A percentile compares a stretch with the other conserved stretches of the same genome.
phyloP scores from a whole-genome alignment of 1,284 basidiomycete genomes.

The Baeospora myosura region DNA sequence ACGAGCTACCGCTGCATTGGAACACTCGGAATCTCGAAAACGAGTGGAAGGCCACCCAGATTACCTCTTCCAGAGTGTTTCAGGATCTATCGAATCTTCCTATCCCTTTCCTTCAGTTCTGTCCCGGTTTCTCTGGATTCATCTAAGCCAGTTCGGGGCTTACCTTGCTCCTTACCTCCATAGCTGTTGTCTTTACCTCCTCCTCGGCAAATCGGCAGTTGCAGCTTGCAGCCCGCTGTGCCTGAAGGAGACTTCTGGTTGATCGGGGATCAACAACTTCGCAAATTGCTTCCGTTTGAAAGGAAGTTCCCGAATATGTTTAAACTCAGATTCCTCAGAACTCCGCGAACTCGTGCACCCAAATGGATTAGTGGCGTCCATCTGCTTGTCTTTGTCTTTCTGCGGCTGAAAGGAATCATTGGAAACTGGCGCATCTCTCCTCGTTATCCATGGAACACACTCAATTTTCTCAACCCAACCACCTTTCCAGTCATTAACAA shows the following conservation, averaged over 20 bases:
- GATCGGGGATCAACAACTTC: background rate
- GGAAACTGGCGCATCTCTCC: too few relatives aligned
- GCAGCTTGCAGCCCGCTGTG: background rate
- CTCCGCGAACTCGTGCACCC: too few relatives aligned
- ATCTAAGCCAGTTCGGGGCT: background rate
- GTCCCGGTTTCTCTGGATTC: background rate
- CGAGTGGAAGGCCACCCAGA: background rate
- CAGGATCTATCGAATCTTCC: background rate
- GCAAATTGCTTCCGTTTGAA: background rate
- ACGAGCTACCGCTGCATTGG: too few relatives aligned
- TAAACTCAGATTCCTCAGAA: too few relatives aligned
- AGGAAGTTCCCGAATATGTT: too few relatives aligned
- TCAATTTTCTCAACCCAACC: too few relatives aligned
- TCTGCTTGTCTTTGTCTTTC: too few relatives aligned
- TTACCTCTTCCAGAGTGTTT: background rate
- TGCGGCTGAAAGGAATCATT: too few relatives aligned
- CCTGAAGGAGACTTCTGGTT: background rate
- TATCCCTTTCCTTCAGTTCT: background rate
- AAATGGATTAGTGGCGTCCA: too few relatives aligned
- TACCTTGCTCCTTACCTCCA: background rate
- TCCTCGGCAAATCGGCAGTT: conserved; percentile 1
- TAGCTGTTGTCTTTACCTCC: background rate
- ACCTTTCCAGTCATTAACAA: too few relatives aligned
- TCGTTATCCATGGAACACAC: too few relatives aligned
- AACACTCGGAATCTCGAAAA: too few relatives aligned